These are phyloP conservation scores for Zygoascus meyerae DNA, from an alignment of 1,139 yeast genomes.

Conservation along the genomic window DNA sequence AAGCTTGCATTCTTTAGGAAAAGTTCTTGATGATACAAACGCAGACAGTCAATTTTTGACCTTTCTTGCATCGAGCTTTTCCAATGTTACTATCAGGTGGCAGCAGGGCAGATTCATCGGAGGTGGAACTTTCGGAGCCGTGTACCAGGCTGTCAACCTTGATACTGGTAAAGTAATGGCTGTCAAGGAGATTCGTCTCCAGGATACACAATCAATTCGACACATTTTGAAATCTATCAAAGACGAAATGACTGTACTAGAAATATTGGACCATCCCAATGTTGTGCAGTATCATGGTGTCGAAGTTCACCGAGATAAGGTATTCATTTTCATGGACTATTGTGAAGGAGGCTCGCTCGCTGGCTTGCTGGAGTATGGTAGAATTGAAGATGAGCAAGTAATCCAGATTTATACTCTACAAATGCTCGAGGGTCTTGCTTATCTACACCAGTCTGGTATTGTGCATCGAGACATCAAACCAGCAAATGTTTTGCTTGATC, in stretches of 20 bases:
- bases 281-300: slow-evolving; percentile 95
- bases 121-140: slow-evolving; percentile 94
- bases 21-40: slow-evolving; percentile 82
- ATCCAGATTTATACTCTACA: slow-evolving; percentile 87
- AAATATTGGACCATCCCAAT: slow-evolving; percentile 91
- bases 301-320: slow-evolving; percentile 93
- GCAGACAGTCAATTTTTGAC: slow-evolving; percentile 84
- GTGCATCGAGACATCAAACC: slow-evolving; percentile 97
- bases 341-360: slow-evolving; percentile 96
- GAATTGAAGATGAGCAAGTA: slow-evolving; percentile 93
- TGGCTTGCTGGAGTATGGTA: slow-evolving; percentile 74
- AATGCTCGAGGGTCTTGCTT: slow-evolving; percentile 92
- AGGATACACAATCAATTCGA: slow-evolving; percentile 79
- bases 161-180: slow-evolving; percentile 98
- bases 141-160: slow-evolving; percentile 83
- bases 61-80: slow-evolving; percentile 80
- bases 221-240: slow-evolving; percentile 83
- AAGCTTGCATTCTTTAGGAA: slow-evolving; percentile 61
- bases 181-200: slow-evolving; percentile 89
- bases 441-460: slow-evolving; percentile 91
- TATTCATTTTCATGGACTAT: slow-evolving; percentile 93
- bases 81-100: slow-evolving; percentile 93
- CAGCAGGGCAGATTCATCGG: slow-evolving; percentile 93
- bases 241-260: slow-evolving; percentile 95
- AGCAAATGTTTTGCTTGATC: slow-evolving; percentile 84